phyloP scores from a whole-genome alignment of 2,329 filamentous ascomycete genomes.

The Colletotrichum noveboracense region DNA sequence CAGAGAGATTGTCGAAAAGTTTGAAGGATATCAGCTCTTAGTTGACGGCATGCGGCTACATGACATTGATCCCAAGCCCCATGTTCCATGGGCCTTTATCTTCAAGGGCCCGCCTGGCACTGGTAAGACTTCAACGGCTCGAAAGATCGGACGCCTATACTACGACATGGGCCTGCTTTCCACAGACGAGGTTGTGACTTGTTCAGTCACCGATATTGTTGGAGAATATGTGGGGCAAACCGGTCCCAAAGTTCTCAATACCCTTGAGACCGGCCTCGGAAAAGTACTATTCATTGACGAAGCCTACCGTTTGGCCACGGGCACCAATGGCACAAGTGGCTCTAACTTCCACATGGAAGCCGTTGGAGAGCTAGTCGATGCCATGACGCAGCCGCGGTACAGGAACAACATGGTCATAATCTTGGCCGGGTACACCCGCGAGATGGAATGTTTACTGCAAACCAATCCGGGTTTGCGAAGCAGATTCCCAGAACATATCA shows the following conservation, averaged over 20 bases:
- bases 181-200: slow-evolving; percentile 55
- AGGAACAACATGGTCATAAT: slow-evolving; percentile 54
- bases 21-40: slow-evolving; percentile 60
- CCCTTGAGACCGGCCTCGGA: slow-evolving; percentile 56
- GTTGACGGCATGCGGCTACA: slow-evolving; percentile 55
- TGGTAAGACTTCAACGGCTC: slow-evolving; percentile 63
- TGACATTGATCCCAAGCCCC: slow-evolving; percentile 56
- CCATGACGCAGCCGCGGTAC: slow-evolving; percentile 45
- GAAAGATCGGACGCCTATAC: slow-evolving; percentile 62
- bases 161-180: slow-evolving; percentile 64
- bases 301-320: slow-evolving; percentile 53
- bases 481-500: slow-evolving; percentile 42
- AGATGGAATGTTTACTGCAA: slow-evolving; percentile 56
- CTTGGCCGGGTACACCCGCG: slow-evolving; percentile 58
- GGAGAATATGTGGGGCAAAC: slow-evolving; percentile 63
- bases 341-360: slow-evolving; percentile 47
- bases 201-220: slow-evolving; percentile 59
- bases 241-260: slow-evolving; percentile 56
- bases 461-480: slow-evolving; percentile 57
- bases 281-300: slow-evolving; percentile 64
- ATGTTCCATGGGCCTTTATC: slow-evolving; percentile 60
- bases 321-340: slow-evolving; percentile 15
- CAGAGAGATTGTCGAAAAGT: slow-evolving; percentile 54
- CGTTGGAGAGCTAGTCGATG: slow-evolving; percentile 30
- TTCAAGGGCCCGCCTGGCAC: slow-evolving; percentile 65